Evolutionary conservation across 345 rosid genomes (phyloP), one percentile per base, ranked within the genome.

Genomic region (Punica granatum): DNA sequence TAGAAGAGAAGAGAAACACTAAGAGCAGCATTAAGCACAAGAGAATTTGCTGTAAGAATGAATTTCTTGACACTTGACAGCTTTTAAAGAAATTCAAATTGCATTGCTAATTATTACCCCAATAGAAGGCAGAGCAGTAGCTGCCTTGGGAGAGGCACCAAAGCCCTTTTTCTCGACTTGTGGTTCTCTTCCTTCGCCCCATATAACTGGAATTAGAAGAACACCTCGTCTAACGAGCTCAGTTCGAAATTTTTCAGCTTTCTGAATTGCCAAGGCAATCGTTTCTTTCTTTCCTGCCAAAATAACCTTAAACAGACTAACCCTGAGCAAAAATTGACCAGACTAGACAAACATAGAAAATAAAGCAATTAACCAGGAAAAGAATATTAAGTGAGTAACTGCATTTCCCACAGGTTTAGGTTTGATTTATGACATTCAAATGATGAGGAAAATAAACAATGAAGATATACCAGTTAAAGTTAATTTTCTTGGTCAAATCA

Each of bases 161-260:
- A 94, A 94, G 12, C 97, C 97, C 71, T 88, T 94, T 77, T 85
- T 94, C 80, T 81, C 92, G 16, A 69, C 54, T 72, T 78, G 77
- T 1, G 83, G 82, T 75, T 68, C 73, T 76, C 69, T 88, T 34
- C 85, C 84, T 80, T 86, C 89, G 71, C 85, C 95, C 89, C 88
- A 94, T 49, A 86, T 72, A 51, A 94, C 88, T 60, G 99, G 99
- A 79, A 91, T 86, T 74, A 89, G 74, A 68, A 94, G 93, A 81
- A 88, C 92, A 68, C 97, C 99, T 73, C 93, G 76, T 71, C 74
- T 82, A 67, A 94, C 79, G 64, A 94, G 95, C 78, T 94, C 97
- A 19, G 95, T 86, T 77, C 92, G 81, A 69, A 93, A 93, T 72
- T 88, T 87, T 70, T 90, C 98, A 12, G 97, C 97, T 69, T 78